Evolutionary conservation across 148 eudicot species (phyloP).

Genomic region (Bassia scoparia): DNA sequence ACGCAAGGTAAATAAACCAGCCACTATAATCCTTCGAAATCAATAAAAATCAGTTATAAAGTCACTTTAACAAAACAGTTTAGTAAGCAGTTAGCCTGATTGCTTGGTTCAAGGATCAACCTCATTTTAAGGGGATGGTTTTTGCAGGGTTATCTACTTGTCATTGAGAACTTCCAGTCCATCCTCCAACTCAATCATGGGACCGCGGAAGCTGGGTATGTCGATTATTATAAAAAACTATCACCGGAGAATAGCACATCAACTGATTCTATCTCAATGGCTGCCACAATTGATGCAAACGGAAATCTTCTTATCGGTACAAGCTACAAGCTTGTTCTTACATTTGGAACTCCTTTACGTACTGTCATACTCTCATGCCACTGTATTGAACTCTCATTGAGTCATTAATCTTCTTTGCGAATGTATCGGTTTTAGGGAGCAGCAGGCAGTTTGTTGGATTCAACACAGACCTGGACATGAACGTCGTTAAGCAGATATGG

Average conservation of each 20-base stretch:
- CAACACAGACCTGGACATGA: conserved; percentile 51
- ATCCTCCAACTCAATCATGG: conserved; percentile 65
- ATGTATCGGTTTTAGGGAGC: conserved; percentile 41
- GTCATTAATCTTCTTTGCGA: neutral
- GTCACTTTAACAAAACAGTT: too few species aligned
- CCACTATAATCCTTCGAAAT: neutral
- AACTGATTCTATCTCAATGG: conserved; percentile 50
- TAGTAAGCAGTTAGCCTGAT: too few species aligned
- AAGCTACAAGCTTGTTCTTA: too few species aligned
- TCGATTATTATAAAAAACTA: conserved; percentile 38
- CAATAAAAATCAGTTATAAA: neutral
- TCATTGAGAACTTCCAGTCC: conserved; percentile 53
- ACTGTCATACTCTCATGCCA: neutral
- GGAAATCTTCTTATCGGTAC: conserved; percentile 85
- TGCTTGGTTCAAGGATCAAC: neutral
- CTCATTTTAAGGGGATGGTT: neutral
- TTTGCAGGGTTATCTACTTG: conserved; percentile 75
- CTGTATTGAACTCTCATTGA: neutral
- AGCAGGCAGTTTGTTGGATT: conserved; percentile 83
- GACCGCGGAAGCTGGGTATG: conserved; percentile 75
- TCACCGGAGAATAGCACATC: conserved; percentile 14
- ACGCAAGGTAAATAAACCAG: conserved; percentile 59
- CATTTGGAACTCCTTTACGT: too few species aligned
- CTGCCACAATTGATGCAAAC: conserved; percentile 72
- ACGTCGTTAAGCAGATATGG: conserved; percentile 58